Percentiles rank a stretch among this genome's conserved stretches.
Evolutionary conservation across 2,329 filamentous ascomycete species (phyloP).

Genomic region (Rutstroemia sp.): DNA sequence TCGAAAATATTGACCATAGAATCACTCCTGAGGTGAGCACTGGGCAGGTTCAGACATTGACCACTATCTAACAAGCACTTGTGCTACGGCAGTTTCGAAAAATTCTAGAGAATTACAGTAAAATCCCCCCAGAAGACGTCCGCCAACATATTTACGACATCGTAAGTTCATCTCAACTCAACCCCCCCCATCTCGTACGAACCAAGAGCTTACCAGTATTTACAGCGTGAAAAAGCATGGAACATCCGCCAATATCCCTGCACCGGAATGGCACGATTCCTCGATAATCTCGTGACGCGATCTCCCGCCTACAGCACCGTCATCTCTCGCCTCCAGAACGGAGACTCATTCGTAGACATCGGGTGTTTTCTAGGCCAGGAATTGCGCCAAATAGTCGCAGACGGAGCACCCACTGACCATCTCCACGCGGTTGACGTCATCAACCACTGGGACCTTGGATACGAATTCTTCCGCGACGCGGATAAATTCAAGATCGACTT

Average conservation of each 20-base stretch:
- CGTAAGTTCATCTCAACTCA: neutral
- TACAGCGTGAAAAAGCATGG: conserved; percentile 14
- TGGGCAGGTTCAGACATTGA: neutral
- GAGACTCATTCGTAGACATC: conserved; percentile 13
- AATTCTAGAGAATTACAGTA: neutral
- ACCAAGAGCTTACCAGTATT: neutral
- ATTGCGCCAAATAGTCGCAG: conserved; percentile 29
- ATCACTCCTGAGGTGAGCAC: neutral
- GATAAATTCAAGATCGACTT: conserved; percentile 27
- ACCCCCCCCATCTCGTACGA: neutral
- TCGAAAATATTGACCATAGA: neutral
- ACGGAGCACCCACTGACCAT: conserved; percentile 29
- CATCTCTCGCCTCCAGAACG: conserved; percentile 12
- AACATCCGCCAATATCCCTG: conserved; percentile 14
- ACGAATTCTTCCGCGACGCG: conserved; percentile 33
- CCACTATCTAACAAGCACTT: neutral
- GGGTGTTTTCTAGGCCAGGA: conserved; percentile 35
- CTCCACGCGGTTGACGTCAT: conserved; percentile 29
- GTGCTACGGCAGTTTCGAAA: neutral
- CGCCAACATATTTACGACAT: conserved; percentile 3
- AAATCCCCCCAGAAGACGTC: neutral
- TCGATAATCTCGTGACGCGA: conserved; percentile 11
- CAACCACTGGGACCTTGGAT: conserved; percentile 30
- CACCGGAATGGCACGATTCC: conserved; percentile 17
- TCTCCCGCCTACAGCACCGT: conserved; percentile 12